Percentiles rank a stretch among this genome's conserved stretches.
These are phyloP conservation scores for Xanthoconium separans DNA, from an alignment of 1,284 basidiomycete genomes.

Conservation along the genomic window DNA sequence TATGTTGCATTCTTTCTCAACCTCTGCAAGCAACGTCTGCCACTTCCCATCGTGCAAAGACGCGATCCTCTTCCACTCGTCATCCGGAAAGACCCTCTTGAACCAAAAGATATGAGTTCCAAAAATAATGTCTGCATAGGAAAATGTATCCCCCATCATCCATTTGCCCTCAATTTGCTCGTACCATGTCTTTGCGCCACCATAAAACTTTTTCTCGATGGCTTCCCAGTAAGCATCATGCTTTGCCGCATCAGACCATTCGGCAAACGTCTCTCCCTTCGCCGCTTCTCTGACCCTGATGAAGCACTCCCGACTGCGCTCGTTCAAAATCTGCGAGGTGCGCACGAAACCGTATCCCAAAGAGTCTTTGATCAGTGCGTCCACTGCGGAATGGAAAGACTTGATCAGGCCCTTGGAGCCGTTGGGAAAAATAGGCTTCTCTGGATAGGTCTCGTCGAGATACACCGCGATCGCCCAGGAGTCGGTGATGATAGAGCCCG, in stretches of 20 bases:
- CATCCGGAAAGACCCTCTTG: slow-evolving; percentile 13
- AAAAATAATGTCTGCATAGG: slow-evolving; percentile 30
- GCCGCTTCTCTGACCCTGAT: background rate
- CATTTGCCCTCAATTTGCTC: slow-evolving; percentile 19
- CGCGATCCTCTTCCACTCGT: slow-evolving; percentile 25
- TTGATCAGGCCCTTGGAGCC: slow-evolving; percentile 33
- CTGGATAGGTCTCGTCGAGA: slow-evolving; percentile 44
- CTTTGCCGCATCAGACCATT: slow-evolving; percentile 26
- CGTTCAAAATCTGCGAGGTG: slow-evolving; percentile 17
- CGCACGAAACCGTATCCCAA: slow-evolving; percentile 17
- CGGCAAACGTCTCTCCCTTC: slow-evolving; percentile 7
- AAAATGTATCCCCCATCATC: slow-evolving; percentile 30
- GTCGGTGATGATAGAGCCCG: slow-evolving; percentile 35
- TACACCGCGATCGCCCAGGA: slow-evolving; percentile 42
- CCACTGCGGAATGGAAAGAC: slow-evolving; percentile 26
- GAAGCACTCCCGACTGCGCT: slow-evolving; percentile 20
- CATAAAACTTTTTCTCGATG: slow-evolving; percentile 13
- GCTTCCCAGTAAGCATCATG: slow-evolving; percentile 25
- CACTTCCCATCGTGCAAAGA: slow-evolving; percentile 25
- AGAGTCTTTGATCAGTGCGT: background rate
- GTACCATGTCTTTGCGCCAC: slow-evolving; percentile 16
- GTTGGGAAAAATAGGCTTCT: slow-evolving; percentile 39
- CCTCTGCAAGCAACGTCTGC: slow-evolving; percentile 22
- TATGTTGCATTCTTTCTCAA: slow-evolving; percentile 26
- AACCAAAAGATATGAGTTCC: slow-evolving; percentile 19